These are phyloP conservation scores for Rhodotorula diobovata DNA, from an alignment of 768 basidiomycete genomes.

Conservation along the genomic window DNA sequence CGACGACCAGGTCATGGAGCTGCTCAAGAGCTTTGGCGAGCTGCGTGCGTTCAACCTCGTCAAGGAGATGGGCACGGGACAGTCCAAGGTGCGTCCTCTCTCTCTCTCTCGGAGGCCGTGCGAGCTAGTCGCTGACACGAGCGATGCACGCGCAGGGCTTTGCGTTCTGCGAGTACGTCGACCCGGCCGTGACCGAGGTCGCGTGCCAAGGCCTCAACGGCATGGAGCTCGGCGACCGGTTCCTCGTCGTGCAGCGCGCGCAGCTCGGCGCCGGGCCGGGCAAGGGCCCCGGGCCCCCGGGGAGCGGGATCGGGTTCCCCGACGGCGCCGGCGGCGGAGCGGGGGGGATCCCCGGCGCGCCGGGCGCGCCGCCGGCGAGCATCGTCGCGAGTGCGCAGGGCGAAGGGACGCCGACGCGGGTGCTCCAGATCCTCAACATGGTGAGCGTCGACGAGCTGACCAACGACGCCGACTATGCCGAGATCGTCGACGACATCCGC, in stretches of 20 bases:
- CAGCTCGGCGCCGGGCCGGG: conserved; percentile 62
- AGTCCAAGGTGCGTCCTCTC: conserved; percentile 65
- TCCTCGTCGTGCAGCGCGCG: conserved; percentile 91
- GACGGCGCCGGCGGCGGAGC: not conserved
- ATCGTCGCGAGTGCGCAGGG: conserved; percentile 43
- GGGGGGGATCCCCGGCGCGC: not conserved
- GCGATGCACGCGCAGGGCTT: conserved; percentile 65
- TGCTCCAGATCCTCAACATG: conserved; percentile 98
- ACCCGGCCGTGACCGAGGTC: conserved; percentile 79
- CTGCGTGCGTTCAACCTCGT: conserved; percentile 97
- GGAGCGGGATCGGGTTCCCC: conserved; percentile 52
- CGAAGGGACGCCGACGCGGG: conserved; percentile 54
- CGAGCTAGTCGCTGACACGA: not conserved
- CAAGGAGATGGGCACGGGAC: conserved; percentile 80
- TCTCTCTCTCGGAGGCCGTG: not conserved
- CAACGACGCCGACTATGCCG: conserved; percentile 86
- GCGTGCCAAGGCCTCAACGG: conserved; percentile 94
- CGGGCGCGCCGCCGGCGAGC: conserved; percentile 19
- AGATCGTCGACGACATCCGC: conserved; percentile 89
- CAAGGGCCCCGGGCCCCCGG: conserved; percentile 49
- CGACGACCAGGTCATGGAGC: conserved; percentile 97
- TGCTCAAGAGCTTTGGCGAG: conserved; percentile 95
- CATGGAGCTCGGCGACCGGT: conserved; percentile 95
- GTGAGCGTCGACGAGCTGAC: conserved; percentile 85
- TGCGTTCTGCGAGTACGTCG: conserved; percentile 98